These are phyloP conservation scores for Lactarius tabidus DNA, from an alignment of 768 basidiomycete genomes.

Conservation along the genomic window DNA sequence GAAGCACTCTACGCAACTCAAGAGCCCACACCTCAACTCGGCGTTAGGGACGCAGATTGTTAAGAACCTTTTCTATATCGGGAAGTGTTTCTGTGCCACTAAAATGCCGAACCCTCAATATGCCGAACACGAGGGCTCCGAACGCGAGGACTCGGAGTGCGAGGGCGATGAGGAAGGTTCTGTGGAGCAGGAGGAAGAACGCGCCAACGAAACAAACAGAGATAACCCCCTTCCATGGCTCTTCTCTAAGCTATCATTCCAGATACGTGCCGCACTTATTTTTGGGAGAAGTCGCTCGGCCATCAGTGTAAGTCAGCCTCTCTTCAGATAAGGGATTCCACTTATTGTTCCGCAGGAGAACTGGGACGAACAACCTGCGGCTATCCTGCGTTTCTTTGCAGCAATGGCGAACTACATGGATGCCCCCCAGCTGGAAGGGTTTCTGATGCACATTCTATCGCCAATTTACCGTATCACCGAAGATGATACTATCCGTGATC, in stretches of 20 bases:
- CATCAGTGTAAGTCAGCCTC: slow-evolving; percentile 39
- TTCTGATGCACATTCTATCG: slow-evolving; percentile 78
- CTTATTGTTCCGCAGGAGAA: slow-evolving; percentile 48
- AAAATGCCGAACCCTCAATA: slow-evolving; percentile 30
- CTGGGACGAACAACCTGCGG: slow-evolving; percentile 79
- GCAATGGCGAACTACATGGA: slow-evolving; percentile 81
- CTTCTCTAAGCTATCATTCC: slow-evolving; percentile 91
- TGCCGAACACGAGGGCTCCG: slow-evolving; percentile 30
- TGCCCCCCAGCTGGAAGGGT: slow-evolving; percentile 50
- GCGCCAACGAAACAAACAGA: slow-evolving; percentile 11
- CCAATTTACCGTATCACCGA: slow-evolving; percentile 86
- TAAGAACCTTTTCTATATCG: slow-evolving; percentile 91
- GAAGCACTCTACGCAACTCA: slow-evolving; percentile 73
- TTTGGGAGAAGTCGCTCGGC: slow-evolving; percentile 54
- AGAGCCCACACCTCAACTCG: slow-evolving; percentile 74
- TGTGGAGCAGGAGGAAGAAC: slow-evolving; percentile 14
- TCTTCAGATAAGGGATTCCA: neutral
- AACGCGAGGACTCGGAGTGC: slow-evolving; percentile 29
- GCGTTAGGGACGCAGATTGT: slow-evolving; percentile 76
- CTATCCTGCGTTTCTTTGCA: slow-evolving; percentile 89
- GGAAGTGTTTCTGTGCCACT: slow-evolving; percentile 68
- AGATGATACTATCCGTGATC: slow-evolving; percentile 78
- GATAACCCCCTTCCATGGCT: slow-evolving; percentile 77
- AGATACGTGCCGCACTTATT: slow-evolving; percentile 72
- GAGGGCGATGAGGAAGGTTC: slow-evolving; percentile 27